These are phyloP conservation scores for Sphaerulina vaccinii DNA, from an alignment of 2,329 filamentous ascomycete genomes.

Conservation along the genomic window DNA sequence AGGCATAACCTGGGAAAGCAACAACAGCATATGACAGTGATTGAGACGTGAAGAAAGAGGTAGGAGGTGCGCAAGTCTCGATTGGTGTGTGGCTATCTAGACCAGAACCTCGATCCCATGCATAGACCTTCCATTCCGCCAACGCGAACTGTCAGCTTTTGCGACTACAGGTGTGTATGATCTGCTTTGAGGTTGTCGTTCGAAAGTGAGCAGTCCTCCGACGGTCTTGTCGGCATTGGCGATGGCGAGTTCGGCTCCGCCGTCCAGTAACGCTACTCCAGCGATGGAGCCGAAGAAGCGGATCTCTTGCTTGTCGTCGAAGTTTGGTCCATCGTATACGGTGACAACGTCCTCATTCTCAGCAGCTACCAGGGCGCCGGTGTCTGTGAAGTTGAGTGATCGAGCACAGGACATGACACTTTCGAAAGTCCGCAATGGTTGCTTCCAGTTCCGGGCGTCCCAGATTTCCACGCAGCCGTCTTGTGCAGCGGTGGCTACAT, in stretches of 20 bases:
- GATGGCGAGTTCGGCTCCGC: constrained; percentile 66
- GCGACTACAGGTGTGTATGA: constrained; percentile 3
- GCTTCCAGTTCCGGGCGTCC: constrained; percentile 70
- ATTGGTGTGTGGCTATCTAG: neutral
- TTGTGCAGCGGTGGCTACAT: constrained; percentile 74
- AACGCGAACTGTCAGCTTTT: neutral
- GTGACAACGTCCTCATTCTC: constrained; percentile 74
- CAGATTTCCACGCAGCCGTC: constrained; percentile 72
- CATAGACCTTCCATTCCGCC: constrained; percentile 1
- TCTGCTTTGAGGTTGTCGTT: constrained; percentile 12
- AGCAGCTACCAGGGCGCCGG: constrained; percentile 68
- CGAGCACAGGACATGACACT: constrained; percentile 69
- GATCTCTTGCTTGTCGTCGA: constrained; percentile 61
- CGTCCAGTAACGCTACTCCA: constrained; percentile 65
- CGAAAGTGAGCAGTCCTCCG: constrained; percentile 26
- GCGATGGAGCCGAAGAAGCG: constrained; percentile 75
- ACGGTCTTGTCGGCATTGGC: constrained; percentile 52
- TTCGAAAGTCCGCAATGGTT: constrained; percentile 55
- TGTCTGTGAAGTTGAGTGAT: constrained; percentile 68
- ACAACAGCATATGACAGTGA: neutral
- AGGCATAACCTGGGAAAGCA: neutral
- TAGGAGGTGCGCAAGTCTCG: too few species aligned
- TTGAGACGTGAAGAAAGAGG: too few species aligned
- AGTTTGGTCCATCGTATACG: constrained; percentile 44
- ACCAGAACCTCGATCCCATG: neutral